Evolutionary conservation across 2,329 filamentous ascomycete genomes (phyloP).

Genomic region (Epichloe hybrida): DNA sequence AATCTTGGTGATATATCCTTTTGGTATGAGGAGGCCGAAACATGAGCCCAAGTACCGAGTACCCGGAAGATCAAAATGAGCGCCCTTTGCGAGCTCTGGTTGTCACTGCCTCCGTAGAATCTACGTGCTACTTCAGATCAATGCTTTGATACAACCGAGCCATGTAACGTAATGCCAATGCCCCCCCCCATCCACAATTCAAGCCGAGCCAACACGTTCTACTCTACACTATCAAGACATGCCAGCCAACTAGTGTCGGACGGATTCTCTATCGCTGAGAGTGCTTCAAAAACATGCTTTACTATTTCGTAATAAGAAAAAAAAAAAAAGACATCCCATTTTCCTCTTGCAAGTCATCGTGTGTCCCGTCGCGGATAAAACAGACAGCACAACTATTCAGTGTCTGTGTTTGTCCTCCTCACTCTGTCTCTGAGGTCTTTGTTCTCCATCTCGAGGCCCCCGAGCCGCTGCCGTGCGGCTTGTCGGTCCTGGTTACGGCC

Average conservation of each 20-base stretch:
- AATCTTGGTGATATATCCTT: too few species aligned
- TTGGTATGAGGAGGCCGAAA: too few species aligned
- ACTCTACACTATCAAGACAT: background rate
- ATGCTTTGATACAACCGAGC: too few species aligned
- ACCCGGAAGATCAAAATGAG: too few species aligned
- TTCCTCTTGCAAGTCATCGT: background rate
- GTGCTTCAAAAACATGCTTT: background rate
- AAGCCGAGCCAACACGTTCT: background rate
- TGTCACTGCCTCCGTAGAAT: too few species aligned
- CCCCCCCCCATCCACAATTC: too few species aligned
- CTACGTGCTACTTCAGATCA: too few species aligned
- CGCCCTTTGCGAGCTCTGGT: too few species aligned
- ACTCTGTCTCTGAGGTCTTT: slow-evolving; percentile 53
- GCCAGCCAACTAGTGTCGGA: background rate
- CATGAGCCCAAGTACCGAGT: too few species aligned
- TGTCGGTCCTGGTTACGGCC: slow-evolving; percentile 71
- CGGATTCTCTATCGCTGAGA: background rate
- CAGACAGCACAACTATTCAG: slow-evolving; percentile 4
- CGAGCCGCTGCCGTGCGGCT: slow-evolving; percentile 66
- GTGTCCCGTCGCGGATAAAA: background rate
- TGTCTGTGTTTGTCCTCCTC: slow-evolving; percentile 20
- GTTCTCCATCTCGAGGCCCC: slow-evolving; percentile 63
- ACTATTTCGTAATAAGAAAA: too few species aligned
- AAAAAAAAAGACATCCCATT: too few species aligned
- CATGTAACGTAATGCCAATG: too few species aligned